phyloP scores from a whole-genome alignment of 2,329 filamentous ascomycete species.

The Venturia effusa region DNA sequence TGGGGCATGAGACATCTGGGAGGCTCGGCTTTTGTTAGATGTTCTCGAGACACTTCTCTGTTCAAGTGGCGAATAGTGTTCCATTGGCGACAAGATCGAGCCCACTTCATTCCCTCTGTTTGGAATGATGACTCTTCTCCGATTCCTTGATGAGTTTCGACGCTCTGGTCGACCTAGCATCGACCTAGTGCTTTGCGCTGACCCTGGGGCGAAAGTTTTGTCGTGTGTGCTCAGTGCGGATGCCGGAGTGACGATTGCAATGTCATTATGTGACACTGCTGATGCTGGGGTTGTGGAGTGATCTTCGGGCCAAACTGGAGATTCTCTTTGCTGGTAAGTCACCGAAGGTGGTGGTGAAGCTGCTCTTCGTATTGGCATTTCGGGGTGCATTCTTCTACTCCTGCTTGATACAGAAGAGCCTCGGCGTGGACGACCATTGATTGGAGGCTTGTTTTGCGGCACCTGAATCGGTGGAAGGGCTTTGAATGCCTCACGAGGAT shows the following conservation, averaged over 20 bases:
- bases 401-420: slow-evolving; percentile 1
- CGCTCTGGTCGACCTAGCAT: background rate
- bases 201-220: background rate
- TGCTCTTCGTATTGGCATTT: background rate
- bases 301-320: background rate
- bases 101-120: slow-evolving; percentile 4
- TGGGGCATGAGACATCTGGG: background rate
- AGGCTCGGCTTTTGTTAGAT: slow-evolving; percentile 4
- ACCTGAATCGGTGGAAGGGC: slow-evolving; percentile 10
- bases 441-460: slow-evolving; percentile 2
- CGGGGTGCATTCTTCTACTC: background rate
- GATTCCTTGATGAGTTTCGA: slow-evolving; percentile 2
- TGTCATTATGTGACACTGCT: background rate
- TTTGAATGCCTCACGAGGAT: slow-evolving; percentile 8
- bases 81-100: background rate
- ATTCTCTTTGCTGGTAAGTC: background rate
- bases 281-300: background rate
- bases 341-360: slow-evolving; percentile 1
- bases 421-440: slow-evolving; percentile 6
- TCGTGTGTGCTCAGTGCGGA: slow-evolving; percentile 1
- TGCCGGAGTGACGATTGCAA: background rate
- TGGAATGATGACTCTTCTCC: background rate
- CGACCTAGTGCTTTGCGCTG: slow-evolving; percentile 4
- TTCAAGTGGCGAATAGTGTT: background rate
- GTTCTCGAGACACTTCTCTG: background rate